Percentiles rank a stretch among this genome's conserved stretches.
phyloP scores from a whole-genome alignment of 2,329 filamentous ascomycete genomes.

The Diplodia sapinea region DNA sequence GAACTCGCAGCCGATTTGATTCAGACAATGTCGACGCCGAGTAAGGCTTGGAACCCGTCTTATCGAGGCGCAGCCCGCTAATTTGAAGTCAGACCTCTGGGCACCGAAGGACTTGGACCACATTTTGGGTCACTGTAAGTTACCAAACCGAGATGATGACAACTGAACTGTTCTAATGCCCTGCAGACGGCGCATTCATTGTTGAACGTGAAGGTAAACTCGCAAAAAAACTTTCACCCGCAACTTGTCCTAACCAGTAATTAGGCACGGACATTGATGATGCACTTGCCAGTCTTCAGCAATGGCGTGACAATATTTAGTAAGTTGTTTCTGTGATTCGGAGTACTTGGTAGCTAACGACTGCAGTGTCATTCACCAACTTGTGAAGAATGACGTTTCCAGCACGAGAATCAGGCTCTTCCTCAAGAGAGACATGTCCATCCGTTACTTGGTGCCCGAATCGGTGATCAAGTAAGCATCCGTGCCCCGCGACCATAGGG shows the following conservation, averaged over 20 bases:
- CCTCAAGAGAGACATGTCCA: conserved; percentile 50
- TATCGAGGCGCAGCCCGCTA: conserved; percentile 38
- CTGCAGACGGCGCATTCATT: conserved; percentile 72
- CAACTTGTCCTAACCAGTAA: conserved; percentile 64
- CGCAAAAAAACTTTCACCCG: neutral
- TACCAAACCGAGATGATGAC: conserved; percentile 45
- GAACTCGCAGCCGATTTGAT: conserved; percentile 52
- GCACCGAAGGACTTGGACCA: conserved; percentile 82
- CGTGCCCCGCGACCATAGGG: too few species aligned
- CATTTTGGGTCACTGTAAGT: conserved; percentile 80
- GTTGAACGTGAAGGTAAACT: conserved; percentile 79
- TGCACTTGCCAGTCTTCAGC: conserved; percentile 78
- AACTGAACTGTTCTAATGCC: neutral
- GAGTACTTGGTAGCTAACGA: neutral
- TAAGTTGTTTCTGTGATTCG: neutral
- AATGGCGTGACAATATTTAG: conserved; percentile 81
- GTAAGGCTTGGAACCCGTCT: conserved; percentile 31
- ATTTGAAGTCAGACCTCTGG: conserved; percentile 67
- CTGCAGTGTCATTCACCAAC: conserved; percentile 76
- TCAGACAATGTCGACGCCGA: conserved; percentile 59
- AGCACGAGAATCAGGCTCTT: conserved; percentile 78
- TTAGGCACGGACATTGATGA: conserved; percentile 61
- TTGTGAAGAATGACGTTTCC: conserved; percentile 79
- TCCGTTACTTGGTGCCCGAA: conserved; percentile 49
- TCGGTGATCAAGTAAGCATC: conserved; percentile 25